These are phyloP conservation scores for Apophysomyces variabilis DNA, from an alignment of 371 early-diverging fungal species.

Conservation along the genomic window DNA sequence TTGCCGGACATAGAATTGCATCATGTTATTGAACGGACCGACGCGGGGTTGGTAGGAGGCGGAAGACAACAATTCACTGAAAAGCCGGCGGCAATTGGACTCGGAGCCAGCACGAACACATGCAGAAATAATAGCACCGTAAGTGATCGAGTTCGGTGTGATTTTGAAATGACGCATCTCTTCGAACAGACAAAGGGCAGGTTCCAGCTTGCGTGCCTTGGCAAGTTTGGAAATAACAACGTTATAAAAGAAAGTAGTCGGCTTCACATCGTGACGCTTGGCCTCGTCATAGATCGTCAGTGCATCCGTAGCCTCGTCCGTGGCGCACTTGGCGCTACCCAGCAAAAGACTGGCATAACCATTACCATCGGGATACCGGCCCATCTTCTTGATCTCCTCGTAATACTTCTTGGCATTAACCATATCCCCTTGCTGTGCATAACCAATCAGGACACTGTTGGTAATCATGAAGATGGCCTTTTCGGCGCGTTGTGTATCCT, in stretches of 20 bases:
- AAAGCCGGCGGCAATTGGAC: slow-evolving; percentile 50
- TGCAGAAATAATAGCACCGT: slow-evolving; percentile 68
- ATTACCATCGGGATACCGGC: slow-evolving; percentile 51
- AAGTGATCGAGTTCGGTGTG: slow-evolving; percentile 61
- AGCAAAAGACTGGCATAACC: slow-evolving; percentile 49
- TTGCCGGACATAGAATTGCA: slow-evolving; percentile 69
- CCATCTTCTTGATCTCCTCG: slow-evolving; percentile 53
- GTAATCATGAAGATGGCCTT: slow-evolving; percentile 39
- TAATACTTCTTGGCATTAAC: slow-evolving; percentile 58
- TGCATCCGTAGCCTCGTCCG: slow-evolving; percentile 59
- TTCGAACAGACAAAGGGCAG: slow-evolving; percentile 59
- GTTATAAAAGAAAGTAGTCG: slow-evolving; percentile 68
- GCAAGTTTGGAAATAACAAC: slow-evolving; percentile 69
- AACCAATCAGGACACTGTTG: slow-evolving; percentile 63
- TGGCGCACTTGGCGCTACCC: slow-evolving; percentile 54
- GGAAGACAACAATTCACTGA: slow-evolving; percentile 58
- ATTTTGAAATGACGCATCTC: slow-evolving; percentile 62
- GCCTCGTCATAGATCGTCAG: slow-evolving; percentile 65
- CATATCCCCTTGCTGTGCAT: slow-evolving; percentile 62
- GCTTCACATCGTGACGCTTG: slow-evolving; percentile 61
- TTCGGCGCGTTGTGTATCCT: slow-evolving; percentile 19
- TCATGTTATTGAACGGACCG: slow-evolving; percentile 69
- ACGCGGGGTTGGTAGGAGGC: slow-evolving; percentile 61
- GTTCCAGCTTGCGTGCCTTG: slow-evolving; percentile 66
- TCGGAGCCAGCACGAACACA: slow-evolving; percentile 67